phyloP scores from a whole-genome alignment of 352 stramenopile species.

The Bremia lactucae region DNA sequence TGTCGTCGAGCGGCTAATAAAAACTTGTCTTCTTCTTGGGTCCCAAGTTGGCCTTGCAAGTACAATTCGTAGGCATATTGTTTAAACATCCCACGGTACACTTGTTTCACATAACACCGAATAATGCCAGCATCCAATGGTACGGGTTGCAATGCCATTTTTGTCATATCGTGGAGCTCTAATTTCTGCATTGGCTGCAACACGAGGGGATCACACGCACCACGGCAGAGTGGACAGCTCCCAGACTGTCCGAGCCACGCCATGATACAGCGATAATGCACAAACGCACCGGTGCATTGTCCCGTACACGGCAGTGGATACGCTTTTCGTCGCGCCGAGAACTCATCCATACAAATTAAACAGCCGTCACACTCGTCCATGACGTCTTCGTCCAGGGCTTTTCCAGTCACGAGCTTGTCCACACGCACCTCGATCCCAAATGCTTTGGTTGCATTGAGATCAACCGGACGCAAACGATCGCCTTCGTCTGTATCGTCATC shows the following conservation, averaged over 20 bases:
- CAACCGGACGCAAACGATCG: no score
- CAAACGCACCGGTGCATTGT: constrained; percentile 62
- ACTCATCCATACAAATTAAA: constrained; percentile 86
- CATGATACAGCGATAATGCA: constrained; percentile 86
- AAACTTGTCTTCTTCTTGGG: constrained; percentile 76
- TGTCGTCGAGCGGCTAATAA: constrained; percentile 62
- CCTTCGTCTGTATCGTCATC: constrained; percentile 23
- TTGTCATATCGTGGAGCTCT: constrained; percentile 69
- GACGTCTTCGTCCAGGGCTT: constrained; percentile 15
- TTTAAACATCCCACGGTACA: constrained; percentile 82
- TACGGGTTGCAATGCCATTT: constrained; percentile 65
- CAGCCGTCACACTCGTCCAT: constrained; percentile 38
- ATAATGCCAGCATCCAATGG: constrained; percentile 79
- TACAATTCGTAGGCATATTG: constrained; percentile 82
- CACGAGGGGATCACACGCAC: constrained; percentile 67
- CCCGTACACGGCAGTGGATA: constrained; percentile 78
- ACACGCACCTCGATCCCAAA: constrained; percentile 12
- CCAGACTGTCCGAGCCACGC: constrained; percentile 78
- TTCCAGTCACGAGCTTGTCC: constrained; percentile 15
- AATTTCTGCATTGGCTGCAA: constrained; percentile 78
- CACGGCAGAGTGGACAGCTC: constrained; percentile 74
- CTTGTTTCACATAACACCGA: constrained; percentile 81
- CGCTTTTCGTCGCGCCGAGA: constrained; percentile 69
- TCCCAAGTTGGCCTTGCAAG: constrained; percentile 74
- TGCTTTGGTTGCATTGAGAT: constrained; percentile 4